Percentiles rank a stretch among this genome's conserved stretches.
Conservation (phyloP, 345 rosid genomes). For the Eucalyptus guilfoylei region DNA sequence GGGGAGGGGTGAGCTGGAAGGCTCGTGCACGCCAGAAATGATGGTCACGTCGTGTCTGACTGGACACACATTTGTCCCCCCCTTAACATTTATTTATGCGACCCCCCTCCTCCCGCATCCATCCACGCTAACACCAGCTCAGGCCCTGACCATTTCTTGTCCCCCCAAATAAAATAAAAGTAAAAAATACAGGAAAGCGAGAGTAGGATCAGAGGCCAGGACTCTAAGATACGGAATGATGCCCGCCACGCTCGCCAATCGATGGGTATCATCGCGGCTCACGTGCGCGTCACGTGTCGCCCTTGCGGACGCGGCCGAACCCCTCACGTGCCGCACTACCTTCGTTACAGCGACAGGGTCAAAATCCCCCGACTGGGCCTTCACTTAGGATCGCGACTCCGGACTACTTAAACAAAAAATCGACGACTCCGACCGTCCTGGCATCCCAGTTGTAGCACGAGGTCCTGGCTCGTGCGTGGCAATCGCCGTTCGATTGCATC, state of each 20-base stretch:
- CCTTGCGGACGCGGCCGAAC: background rate
- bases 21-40: slow-evolving; percentile 15
- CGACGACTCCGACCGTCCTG: background rate
- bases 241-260: background rate
- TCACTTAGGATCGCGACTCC: background rate
- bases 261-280: background rate
- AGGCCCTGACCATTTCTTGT: background rate
- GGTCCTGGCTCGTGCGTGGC: background rate
- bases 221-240: background rate
- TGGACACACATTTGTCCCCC: background rate
- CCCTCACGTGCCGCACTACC: background rate
- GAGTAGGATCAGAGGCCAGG: background rate
- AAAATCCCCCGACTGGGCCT: background rate
- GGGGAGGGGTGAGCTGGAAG: slow-evolving; percentile 6
- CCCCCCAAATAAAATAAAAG: background rate
- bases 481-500: background rate
- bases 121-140: background rate
- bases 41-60: slow-evolving; percentile 11
- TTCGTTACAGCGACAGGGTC: background rate
- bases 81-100: background rate
- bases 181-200: background rate
- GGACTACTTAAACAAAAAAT: no score
- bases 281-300: background rate
- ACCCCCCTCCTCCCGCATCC: background rate
- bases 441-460: background rate